Base-by-base conservation (phyloP, 2,329 filamentous ascomycete genomes). In the Nakataea oryzae region DNA sequence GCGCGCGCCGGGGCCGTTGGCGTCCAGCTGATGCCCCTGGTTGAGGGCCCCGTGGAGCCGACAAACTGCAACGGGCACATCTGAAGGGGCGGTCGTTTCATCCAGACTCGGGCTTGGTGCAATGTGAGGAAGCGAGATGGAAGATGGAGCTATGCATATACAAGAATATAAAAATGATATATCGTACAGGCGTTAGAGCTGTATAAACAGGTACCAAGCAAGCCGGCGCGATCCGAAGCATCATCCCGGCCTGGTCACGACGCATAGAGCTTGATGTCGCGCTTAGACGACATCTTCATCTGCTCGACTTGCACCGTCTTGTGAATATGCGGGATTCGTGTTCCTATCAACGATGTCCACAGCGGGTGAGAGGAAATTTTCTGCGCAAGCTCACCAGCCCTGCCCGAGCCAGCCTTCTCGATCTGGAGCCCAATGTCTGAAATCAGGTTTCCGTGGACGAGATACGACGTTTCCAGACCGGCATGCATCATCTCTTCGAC, bases 401-500 rank as follows among this genome's bases (percentile, higher is more conserved):
- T 26, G 54, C 59, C 50, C 21, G 50, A 27, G 54, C 29, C 14
- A 13, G 50, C 55, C 17, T 8, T 34, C 28, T 28, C 7, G 13
- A 61, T 30, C 12, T 13, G 12, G 8, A 17, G 14, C 12, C 27
- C 24, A 54, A 61, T 61, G 21, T 27, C n/a, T 5, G 34, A 21
- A 29, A 61, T 21, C 59, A 61, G 50, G 7, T 7, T 6, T 13
- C 41, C 41, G 41, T 50, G 41, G 17, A 50, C 41, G 41, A 50
- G 41, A 50, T 50, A 50, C 24, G 41, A 9, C 17, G 41, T 50
- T n/a, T 50, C 41, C 5, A 90, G 75, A 0, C 86, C 86, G 1
- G 81, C 80, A 41, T 81, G 76, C 54, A 82, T 80, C 87, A 91
- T 90, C 73, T 90, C 87, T 55, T 81, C 76, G 6, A 90, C 74